Evolutionary conservation across 1,284 basidiomycete genomes (phyloP).

Genomic region (Moesziomyces antarcticus): DNA sequence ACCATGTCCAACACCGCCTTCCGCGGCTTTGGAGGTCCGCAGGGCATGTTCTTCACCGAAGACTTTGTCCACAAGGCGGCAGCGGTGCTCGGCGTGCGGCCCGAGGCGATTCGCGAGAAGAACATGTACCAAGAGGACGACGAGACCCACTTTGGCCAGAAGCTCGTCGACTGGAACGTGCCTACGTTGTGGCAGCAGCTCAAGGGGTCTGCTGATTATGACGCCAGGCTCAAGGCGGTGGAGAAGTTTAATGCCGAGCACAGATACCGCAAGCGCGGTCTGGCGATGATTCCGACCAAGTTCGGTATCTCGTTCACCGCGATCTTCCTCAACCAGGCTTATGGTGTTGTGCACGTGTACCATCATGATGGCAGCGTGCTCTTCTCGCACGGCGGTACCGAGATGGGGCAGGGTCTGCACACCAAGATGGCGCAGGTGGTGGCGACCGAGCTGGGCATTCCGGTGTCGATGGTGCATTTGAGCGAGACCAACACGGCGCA

Average conservation of each 20-base stretch:
- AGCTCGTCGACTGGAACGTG: constrained; percentile 68
- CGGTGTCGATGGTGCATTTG: constrained; percentile 58
- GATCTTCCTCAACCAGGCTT: constrained; percentile 67
- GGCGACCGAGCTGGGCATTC: constrained; percentile 66
- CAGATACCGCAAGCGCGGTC: constrained; percentile 66
- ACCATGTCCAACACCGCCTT: constrained; percentile 69
- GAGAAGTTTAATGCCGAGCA: constrained; percentile 66
- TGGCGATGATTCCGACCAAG: constrained; percentile 66
- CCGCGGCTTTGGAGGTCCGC: constrained; percentile 68
- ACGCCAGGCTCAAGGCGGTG: constrained; percentile 56
- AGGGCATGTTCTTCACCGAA: constrained; percentile 68
- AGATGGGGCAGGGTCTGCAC: constrained; percentile 65
- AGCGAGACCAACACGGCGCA: constrained; percentile 65
- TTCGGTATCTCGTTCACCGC: constrained; percentile 68
- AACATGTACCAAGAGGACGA: constrained; percentile 68
- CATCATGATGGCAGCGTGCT: constrained; percentile 65
- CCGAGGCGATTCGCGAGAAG: constrained; percentile 65
- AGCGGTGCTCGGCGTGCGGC: constrained; percentile 59
- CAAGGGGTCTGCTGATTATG: constrained; percentile 56
- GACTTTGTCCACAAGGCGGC: constrained; percentile 66
- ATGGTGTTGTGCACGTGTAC: constrained; percentile 67
- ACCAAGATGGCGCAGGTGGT: constrained; percentile 68
- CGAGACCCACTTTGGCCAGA: constrained; percentile 67
- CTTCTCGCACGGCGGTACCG: constrained; percentile 65
- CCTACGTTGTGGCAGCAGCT: constrained; percentile 64